phyloP scores from a whole-genome alignment of 306 rosid species.

The Geum urbanum region DNA sequence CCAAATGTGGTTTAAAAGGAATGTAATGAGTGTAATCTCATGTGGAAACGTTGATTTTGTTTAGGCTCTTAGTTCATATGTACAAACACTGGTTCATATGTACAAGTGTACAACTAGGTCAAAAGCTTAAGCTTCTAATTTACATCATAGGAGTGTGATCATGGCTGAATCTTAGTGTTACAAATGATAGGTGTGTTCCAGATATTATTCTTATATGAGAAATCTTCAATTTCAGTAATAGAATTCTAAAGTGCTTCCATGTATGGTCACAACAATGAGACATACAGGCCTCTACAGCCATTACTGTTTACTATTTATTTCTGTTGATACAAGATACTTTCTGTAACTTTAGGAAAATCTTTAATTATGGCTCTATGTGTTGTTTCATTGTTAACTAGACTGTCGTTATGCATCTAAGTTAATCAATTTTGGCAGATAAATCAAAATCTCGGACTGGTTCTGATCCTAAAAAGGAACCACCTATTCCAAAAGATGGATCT shows the following conservation, averaged over 20 bases:
- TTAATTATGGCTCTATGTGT: constrained; percentile 6
- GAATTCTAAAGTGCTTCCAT: constrained; percentile 12
- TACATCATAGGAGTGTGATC: constrained; percentile 14
- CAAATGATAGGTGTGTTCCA: background rate
- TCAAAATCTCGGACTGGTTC: constrained; percentile 56
- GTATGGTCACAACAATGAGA: constrained; percentile 12
- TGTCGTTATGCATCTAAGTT: constrained; percentile 11
- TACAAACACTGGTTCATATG: no score
- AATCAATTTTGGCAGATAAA: constrained; percentile 50
- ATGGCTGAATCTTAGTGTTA: constrained; percentile 4
- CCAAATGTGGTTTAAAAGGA: constrained; percentile 23
- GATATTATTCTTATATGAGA: background rate
- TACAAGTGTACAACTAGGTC: no score
- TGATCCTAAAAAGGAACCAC: constrained; percentile 72
- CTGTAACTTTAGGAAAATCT: constrained; percentile 6
- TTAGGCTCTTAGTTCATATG: background rate
- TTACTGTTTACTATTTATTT: constrained; percentile 10
- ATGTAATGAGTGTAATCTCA: constrained; percentile 26
- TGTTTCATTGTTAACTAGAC: constrained; percentile 10
- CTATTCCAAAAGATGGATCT: constrained; percentile 74
- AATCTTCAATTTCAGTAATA: constrained; percentile 16
- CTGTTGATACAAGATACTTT: background rate
- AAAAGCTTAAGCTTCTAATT: constrained; percentile 22
- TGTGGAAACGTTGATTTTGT: constrained; percentile 13
- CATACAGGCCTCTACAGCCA: constrained; percentile 2